Percentiles rank a stretch among this genome's conserved stretches.
phyloP scores from a whole-genome alignment of 495 filamentous ascomycete species.

The Bathelium albidoporum region DNA sequence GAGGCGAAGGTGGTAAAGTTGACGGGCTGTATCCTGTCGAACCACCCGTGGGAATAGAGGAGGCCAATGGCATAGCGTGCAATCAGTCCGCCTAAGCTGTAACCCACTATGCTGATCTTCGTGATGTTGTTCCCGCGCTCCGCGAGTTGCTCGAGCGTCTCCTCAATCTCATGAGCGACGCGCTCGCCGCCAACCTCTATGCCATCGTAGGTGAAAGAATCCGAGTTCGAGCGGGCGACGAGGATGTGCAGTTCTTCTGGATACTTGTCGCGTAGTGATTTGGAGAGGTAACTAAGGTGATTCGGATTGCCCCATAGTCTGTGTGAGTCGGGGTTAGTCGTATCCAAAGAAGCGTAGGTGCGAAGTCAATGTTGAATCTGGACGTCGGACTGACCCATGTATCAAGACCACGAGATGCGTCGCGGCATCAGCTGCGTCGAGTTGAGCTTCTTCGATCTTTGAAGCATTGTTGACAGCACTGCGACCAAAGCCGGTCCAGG shows the following conservation, averaged over 20 bases:
- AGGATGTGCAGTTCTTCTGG: constrained; percentile 63
- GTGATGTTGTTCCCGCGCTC: constrained; percentile 56
- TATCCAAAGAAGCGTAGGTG: neutral
- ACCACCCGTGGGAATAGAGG: constrained; percentile 64
- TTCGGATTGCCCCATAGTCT: constrained; percentile 88
- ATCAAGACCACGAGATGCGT: constrained; percentile 90
- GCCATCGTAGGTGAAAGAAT: constrained; percentile 85
- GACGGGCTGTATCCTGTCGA: constrained; percentile 69
- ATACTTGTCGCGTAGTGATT: constrained; percentile 54
- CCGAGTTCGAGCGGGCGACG: constrained; percentile 65
- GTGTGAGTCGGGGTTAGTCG: neutral
- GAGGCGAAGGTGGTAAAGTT: constrained; percentile 92
- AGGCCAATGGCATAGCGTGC: constrained; percentile 81
- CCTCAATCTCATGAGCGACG: constrained; percentile 78
- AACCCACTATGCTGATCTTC: constrained; percentile 80
- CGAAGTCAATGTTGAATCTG: neutral
- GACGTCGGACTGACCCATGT: constrained; percentile 57
- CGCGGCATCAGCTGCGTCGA: constrained; percentile 25
- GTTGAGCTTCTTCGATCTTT: constrained; percentile 2
- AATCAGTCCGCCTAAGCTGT: constrained; percentile 81
- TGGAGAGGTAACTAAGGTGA: constrained; percentile 65
- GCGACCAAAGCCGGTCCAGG: neutral
- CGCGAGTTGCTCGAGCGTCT: constrained; percentile 56
- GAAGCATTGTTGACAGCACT: neutral
- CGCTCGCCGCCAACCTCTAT: constrained; percentile 87